Conservation (phyloP, 2,329 filamentous ascomycete genomes). For the Fusarium sp. region DNA sequence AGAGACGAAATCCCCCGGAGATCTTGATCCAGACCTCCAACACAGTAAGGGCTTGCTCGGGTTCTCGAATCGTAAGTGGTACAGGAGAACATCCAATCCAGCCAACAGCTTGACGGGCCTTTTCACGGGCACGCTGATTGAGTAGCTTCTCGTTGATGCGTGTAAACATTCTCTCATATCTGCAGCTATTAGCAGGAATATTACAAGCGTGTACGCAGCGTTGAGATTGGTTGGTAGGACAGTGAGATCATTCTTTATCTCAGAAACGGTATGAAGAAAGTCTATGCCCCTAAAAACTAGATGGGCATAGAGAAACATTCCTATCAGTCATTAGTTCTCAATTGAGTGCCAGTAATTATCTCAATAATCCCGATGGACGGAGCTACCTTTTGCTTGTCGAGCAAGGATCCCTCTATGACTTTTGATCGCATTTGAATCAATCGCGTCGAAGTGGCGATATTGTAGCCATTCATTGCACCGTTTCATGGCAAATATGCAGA, state of each 20-base stretch:
- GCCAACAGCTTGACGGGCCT: background rate
- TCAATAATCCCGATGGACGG: too few relatives aligned
- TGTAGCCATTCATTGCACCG: background rate
- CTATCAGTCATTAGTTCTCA: background rate
- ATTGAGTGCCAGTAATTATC: background rate
- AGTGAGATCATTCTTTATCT: background rate
- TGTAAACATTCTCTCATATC: background rate
- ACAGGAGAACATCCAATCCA: background rate
- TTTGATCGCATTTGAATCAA: background rate
- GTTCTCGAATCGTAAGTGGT: background rate
- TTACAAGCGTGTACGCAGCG: background rate
- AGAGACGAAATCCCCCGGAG: background rate
- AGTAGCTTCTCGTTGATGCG: background rate
- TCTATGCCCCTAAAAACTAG: background rate
- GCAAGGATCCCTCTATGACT: background rate
- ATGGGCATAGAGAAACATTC: constrained; percentile 2
- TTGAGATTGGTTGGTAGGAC: background rate
- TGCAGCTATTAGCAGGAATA: too few relatives aligned
- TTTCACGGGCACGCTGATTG: background rate
- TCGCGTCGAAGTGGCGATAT: background rate
- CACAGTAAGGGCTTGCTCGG: background rate
- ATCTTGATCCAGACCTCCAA: background rate
- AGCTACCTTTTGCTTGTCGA: background rate
- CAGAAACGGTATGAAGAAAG: background rate
- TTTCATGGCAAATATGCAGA: background rate